phyloP scores from a whole-genome alignment of 345 rosid genomes.

The Eucalyptus globulus region DNA sequence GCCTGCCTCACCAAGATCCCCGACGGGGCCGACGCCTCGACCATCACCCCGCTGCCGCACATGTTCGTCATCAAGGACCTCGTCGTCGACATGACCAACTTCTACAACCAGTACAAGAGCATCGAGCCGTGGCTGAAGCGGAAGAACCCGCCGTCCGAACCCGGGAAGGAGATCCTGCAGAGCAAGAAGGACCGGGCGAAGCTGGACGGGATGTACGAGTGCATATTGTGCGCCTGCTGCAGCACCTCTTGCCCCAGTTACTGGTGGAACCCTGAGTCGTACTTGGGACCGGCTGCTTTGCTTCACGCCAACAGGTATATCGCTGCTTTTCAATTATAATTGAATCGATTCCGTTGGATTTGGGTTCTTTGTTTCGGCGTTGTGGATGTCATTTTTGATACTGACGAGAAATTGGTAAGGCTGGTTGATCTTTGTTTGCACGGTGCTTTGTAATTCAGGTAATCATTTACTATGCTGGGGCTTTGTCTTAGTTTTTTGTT shows the following conservation, averaged over 20 bases:
- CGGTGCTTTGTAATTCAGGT: background rate
- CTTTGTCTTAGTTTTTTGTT: background rate
- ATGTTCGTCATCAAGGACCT: constrained; percentile 94
- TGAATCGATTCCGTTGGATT: background rate
- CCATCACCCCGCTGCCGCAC: constrained; percentile 78
- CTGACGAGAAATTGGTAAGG: background rate
- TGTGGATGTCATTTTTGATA: background rate
- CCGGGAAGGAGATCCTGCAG: constrained; percentile 81
- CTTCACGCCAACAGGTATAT: constrained; percentile 83
- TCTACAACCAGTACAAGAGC: constrained; percentile 93
- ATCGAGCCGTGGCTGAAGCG: constrained; percentile 99
- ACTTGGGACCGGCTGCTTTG: constrained; percentile 90
- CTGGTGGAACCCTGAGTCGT: constrained; percentile 98
- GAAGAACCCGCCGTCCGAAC: constrained; percentile 48
- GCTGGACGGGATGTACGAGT: constrained; percentile 97
- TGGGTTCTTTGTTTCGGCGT: background rate
- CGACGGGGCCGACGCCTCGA: constrained; percentile 13
- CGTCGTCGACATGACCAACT: constrained; percentile 95
- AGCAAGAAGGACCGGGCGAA: constrained; percentile 85
- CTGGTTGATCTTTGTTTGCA: background rate
- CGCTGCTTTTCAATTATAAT: background rate
- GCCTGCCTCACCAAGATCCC: constrained; percentile 86
- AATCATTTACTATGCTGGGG: background rate
- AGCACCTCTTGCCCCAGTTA: constrained; percentile 94
- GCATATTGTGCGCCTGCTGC: constrained; percentile 91